Base-by-base conservation (phyloP, 768 basidiomycete genomes). In the Candolleomyces eurysporus region DNA sequence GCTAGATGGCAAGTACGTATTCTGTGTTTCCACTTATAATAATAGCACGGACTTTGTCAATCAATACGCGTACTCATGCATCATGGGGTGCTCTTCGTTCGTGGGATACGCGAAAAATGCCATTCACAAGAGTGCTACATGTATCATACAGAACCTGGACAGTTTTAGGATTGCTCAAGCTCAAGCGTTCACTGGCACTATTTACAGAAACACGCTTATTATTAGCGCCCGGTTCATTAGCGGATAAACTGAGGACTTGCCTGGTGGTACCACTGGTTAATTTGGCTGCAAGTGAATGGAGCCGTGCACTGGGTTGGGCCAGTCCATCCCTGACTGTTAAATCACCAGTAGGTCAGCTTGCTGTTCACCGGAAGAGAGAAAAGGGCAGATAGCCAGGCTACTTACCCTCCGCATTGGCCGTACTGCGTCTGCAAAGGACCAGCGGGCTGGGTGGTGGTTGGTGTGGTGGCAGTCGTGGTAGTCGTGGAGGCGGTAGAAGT, bases 331-430 rank as follows among this genome's bases (percentile, higher is more conserved):
- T 55, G 55, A 32, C 74, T 74, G 63, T 61, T 26, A 30, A 42
- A 22, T 36, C 11, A 36, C 36, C 36, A 36, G 36, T 36, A 36
- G 17, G 26, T 46, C 48, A 36, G 21, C 50, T 31, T 31, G 48
- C 0, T 40, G n/a, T 21, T 52, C 65, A 49, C n/a, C 9, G 17
- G 59, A 36, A 60, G 32, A n/a, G 50, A 62, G 22, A 54, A 60
- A 42, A n/a, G 50, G 61, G 22, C 54, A 46, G n/a, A 46, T 54
- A 19, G 49, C 45, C 9, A 53, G 26, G 52, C 6, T 48, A 62
- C 65, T 52, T 51, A 71, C 70, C 70, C 74, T 58, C 74, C 74
- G 63, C 74, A 75, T 61, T 75, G 74, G 4, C 65, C 72, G 52
- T 64, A 73, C 16, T 72, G 71, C 5, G 63, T 60, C 36, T 68